These are phyloP conservation scores for Prunus campanulata DNA, from an alignment of 306 rosid genomes.

Conservation along the genomic window DNA sequence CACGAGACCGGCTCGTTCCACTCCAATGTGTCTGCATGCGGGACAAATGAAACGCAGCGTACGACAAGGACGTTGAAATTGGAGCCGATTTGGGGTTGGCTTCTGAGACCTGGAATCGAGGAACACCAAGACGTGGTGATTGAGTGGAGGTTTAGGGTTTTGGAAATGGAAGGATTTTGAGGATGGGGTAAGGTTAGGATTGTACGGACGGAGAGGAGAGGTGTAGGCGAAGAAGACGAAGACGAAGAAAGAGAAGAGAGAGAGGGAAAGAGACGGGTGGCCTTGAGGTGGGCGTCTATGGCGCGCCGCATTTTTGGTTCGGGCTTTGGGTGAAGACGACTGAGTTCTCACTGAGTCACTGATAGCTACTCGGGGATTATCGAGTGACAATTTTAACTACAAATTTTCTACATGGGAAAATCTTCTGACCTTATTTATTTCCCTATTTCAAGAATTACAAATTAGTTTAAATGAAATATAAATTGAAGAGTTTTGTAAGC, in stretches of 20 bases:
- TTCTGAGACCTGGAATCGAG: constrained; percentile 2
- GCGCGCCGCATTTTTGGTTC: constrained; percentile 48
- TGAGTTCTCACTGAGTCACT: not conserved
- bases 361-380: not conserved
- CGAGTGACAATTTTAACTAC: not conserved
- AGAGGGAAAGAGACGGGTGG: constrained; percentile 29
- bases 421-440: not conserved
- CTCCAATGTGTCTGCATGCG: constrained; percentile 44
- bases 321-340: not conserved
- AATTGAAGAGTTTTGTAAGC: too few species aligned
- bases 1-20: constrained; percentile 74
- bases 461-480: too few species aligned
- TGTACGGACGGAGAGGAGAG: constrained; percentile 27
- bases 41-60: constrained; percentile 53
- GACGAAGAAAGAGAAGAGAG: constrained; percentile 28
- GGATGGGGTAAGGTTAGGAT: constrained; percentile 28
- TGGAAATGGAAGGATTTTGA: constrained; percentile 13
- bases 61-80: constrained; percentile 14
- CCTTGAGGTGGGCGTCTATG: constrained; percentile 46
- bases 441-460: not conserved
- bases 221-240: constrained; percentile 26
- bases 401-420: not conserved
- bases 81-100: constrained; percentile 11
- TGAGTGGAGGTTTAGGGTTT: constrained; percentile 25
- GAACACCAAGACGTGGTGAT: not conserved